phyloP scores from a whole-genome alignment of 192 early-diverging fungal species.

The Diversispora eburnea region DNA sequence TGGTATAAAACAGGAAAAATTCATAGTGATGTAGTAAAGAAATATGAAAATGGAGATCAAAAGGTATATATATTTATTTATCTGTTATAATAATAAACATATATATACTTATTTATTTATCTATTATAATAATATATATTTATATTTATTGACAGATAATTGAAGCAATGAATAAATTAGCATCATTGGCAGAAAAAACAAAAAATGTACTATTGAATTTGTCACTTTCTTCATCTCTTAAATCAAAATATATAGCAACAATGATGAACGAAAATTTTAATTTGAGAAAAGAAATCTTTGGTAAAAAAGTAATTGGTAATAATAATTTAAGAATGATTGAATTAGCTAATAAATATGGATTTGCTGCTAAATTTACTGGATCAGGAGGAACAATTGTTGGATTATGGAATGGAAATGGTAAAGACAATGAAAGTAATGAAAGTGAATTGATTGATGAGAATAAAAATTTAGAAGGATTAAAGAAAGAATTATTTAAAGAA shows the following conservation, averaged over 20 bases:
- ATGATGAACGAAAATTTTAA: slow-evolving; percentile 60
- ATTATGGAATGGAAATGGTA: slow-evolving; percentile 40
- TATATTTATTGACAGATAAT: slow-evolving; percentile 30
- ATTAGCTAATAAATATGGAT: slow-evolving; percentile 39
- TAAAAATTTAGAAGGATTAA: slow-evolving; percentile 30
- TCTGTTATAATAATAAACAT: neutral
- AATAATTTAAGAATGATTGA: slow-evolving; percentile 51
- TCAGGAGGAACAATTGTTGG: slow-evolving; percentile 61
- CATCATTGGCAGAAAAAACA: slow-evolving; percentile 38
- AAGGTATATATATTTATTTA: slow-evolving; percentile 35
- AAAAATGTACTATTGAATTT: slow-evolving; percentile 31
- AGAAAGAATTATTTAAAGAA: slow-evolving; percentile 36
- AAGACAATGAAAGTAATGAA: too few species aligned
- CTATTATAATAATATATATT: neutral
- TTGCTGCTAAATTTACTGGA: slow-evolving; percentile 58
- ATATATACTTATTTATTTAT: neutral
- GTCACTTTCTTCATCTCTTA: neutral
- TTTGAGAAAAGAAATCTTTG: slow-evolving; percentile 45
- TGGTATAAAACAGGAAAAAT: slow-evolving; percentile 35
- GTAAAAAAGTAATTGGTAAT: slow-evolving; percentile 48
- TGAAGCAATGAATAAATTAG: slow-evolving; percentile 52
- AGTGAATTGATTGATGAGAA: neutral
- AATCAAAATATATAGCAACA: slow-evolving; percentile 38
- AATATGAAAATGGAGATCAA: slow-evolving; percentile 51
- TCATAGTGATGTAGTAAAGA: slow-evolving; percentile 49